phyloP scores from a whole-genome alignment of 805 yeast species.

The Candida xiaguanensis region DNA sequence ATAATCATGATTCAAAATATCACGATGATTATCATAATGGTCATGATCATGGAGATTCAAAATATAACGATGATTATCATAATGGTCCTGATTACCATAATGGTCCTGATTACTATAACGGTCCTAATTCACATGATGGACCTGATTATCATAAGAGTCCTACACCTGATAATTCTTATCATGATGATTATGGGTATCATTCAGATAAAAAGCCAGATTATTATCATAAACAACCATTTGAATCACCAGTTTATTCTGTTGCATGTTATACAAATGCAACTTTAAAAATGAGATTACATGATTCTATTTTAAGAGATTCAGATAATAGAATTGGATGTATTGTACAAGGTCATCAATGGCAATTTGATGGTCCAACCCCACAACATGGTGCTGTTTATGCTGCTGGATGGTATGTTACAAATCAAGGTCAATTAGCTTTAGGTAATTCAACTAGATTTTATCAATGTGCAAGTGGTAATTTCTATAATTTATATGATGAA shows the following conservation, averaged over 20 bases:
- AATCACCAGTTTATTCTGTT: conserved; percentile 24
- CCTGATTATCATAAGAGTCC: conserved; percentile 4
- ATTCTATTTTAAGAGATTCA: conserved; percentile 29
- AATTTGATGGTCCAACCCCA: conserved; percentile 40
- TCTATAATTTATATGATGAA: conserved; percentile 34
- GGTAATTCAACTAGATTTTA: conserved; percentile 30
- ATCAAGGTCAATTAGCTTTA: conserved; percentile 28
- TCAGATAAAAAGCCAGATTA: conserved; percentile 2
- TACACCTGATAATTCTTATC: no score
- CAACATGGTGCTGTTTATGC: conserved; percentile 36
- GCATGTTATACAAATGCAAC: conserved; percentile 24
- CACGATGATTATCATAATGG: no score
- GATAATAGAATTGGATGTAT: conserved; percentile 34
- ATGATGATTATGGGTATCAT: conserved; percentile 6
- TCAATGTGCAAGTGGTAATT: conserved; percentile 39
- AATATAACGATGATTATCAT: no score
- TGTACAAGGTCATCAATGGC: conserved; percentile 36
- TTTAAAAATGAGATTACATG: conserved; percentile 25
- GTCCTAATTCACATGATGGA: no score
- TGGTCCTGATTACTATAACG: no score
- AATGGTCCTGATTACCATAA: no score
- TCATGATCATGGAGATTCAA: no score
- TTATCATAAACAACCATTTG: conserved; percentile 9
- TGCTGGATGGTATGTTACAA: conserved; percentile 37
- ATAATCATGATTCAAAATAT: no score